phyloP scores from a whole-genome alignment of 139 green algal genomes.

The Coelastrella sp. region DNA sequence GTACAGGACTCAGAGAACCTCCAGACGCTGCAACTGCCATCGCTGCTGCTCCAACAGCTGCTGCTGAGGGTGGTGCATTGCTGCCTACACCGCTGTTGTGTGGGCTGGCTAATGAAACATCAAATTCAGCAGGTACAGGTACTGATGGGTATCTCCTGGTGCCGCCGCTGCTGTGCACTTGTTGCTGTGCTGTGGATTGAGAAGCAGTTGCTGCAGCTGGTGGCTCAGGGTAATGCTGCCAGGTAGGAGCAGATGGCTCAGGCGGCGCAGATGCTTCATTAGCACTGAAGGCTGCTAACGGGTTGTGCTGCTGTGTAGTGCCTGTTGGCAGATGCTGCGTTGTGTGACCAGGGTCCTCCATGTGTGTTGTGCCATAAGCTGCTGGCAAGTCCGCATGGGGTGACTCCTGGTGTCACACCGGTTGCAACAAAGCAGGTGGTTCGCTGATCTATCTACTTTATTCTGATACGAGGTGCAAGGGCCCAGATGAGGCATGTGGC shows the following conservation, averaged over 20 bases:
- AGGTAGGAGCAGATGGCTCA: not conserved
- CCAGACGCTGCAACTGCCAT: not conserved
- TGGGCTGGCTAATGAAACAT: constrained; percentile 24
- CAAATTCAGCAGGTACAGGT: constrained; percentile 1
- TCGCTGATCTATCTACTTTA: no score
- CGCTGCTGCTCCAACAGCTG: not conserved
- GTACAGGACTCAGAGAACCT: not conserved
- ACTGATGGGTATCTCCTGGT: constrained; percentile 32
- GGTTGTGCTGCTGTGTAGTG: not conserved
- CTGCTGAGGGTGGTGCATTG: not conserved
- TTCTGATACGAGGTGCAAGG: no score
- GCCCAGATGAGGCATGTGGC: no score
- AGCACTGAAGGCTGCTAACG: not conserved
- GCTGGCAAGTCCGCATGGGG: not conserved
- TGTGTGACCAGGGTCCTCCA: not conserved
- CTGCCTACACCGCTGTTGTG: not conserved
- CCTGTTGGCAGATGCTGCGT: not conserved
- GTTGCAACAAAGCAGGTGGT: no score
- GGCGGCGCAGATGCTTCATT: constrained; percentile 7
- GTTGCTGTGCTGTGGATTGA: not conserved
- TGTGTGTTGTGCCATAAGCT: not conserved
- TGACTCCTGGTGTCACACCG: not conserved
- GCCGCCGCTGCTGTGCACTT: not conserved
- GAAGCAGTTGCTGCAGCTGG: not conserved
- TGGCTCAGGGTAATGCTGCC: constrained; percentile 22